Percentiles rank a stretch among this genome's conserved stretches.
Evolutionary conservation across 257 asterid species (phyloP).

Genomic region (Parsonsia alboflavescens): DNA sequence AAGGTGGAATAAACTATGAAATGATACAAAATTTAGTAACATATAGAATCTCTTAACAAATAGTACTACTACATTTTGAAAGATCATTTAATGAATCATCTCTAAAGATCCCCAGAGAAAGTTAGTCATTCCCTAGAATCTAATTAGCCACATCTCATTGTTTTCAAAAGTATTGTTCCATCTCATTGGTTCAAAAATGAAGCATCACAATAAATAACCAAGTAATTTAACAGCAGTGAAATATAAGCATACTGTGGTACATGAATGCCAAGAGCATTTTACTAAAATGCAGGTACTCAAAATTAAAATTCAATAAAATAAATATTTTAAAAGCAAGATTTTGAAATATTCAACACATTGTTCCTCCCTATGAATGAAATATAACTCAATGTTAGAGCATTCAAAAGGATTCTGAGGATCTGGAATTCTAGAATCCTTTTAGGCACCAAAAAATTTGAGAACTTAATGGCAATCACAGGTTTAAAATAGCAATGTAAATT

Average conservation of each 20-base stretch:
- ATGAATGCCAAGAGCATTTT: background rate
- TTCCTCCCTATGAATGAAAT: background rate
- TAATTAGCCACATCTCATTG: background rate
- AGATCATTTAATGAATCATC: background rate
- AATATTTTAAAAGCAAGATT: background rate
- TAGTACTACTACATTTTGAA: background rate
- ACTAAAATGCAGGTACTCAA: background rate
- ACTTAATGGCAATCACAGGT: background rate
- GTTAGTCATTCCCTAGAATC: background rate
- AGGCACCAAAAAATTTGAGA: background rate
- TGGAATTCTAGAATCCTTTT: background rate
- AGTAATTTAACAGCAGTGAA: background rate
- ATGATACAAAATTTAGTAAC: background rate
- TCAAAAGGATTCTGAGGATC: background rate
- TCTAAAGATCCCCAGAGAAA: background rate
- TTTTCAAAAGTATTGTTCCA: background rate
- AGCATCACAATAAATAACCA: background rate
- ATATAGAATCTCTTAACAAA: background rate
- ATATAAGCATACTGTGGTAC: background rate
- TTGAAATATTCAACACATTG: background rate
- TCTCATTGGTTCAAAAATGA: background rate
- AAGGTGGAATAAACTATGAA: background rate
- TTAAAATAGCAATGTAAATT: too few species aligned
- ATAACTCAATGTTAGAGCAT: background rate
- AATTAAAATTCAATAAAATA: background rate